Evolutionary conservation across 495 filamentous ascomycete genomes (phyloP).

Genomic region (Niebla homalea): DNA sequence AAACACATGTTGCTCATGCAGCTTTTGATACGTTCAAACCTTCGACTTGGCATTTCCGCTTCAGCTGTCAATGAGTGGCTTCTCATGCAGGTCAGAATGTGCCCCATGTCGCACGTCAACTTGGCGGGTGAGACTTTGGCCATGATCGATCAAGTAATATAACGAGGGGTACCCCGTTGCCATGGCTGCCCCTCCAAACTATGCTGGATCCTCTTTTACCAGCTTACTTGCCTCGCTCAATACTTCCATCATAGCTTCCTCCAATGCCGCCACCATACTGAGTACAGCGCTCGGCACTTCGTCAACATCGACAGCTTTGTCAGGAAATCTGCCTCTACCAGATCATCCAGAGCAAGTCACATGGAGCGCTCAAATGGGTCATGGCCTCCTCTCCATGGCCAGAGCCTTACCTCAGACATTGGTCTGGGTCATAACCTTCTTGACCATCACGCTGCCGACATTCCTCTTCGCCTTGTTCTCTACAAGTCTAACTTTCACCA

Average conservation of each 20-base stretch:
- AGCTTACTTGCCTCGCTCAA: not conserved
- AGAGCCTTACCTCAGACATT: slow-evolving; percentile 59
- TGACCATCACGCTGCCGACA: slow-evolving; percentile 77
- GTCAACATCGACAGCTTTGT: not conserved
- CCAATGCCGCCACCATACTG: not conserved
- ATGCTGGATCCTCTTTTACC: not conserved
- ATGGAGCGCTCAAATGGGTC: slow-evolving; percentile 26
- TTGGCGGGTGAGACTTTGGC: too few relatives aligned
- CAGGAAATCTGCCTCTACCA: not conserved
- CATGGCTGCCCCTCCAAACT: not conserved
- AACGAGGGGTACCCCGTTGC: not conserved
- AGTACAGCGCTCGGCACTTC: not conserved
- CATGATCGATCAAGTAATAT: too few relatives aligned
- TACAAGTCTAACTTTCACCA: slow-evolving; percentile 89
- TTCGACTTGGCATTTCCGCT: too few relatives aligned
- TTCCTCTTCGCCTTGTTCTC: slow-evolving; percentile 88
- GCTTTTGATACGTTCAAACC: too few relatives aligned
- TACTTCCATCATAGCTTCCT: not conserved
- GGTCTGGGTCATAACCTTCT: slow-evolving; percentile 73
- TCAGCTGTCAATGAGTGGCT: too few relatives aligned
- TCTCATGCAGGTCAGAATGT: too few relatives aligned
- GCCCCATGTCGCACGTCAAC: too few relatives aligned
- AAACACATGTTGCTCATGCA: too few relatives aligned
- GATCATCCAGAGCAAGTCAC: slow-evolving; percentile 10
- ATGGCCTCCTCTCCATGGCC: slow-evolving; percentile 34